Evolutionary conservation across 75 land plant species (phyloP).

Genomic region (Selaginella moellendorffii): DNA sequence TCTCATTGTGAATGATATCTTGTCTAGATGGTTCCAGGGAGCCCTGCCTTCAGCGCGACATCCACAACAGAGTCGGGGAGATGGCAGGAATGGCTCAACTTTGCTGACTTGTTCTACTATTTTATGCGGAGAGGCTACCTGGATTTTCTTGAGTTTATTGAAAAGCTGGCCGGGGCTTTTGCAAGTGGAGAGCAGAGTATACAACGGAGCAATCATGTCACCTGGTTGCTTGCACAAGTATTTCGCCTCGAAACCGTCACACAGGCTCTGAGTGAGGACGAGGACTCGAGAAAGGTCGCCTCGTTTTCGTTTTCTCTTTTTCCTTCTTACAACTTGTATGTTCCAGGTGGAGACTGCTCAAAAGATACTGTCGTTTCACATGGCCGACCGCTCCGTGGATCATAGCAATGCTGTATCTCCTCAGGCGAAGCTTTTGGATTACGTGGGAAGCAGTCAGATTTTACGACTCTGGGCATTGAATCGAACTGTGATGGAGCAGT

Average conservation of each 20-base stretch:
- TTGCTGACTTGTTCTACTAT: conserved; percentile 84
- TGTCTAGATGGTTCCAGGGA: conserved; percentile 12
- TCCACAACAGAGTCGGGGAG: conserved; percentile 43
- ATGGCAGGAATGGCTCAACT: conserved; percentile 94
- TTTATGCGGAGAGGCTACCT: conserved; percentile 83
- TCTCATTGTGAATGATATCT: not conserved
- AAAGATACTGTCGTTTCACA: conserved; percentile 78
- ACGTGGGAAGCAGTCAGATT: conserved; percentile 86
- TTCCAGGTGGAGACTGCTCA: conserved; percentile 77
- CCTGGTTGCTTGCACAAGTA: conserved; percentile 91
- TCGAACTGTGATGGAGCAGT: conserved; percentile 49
- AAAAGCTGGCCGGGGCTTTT: conserved; percentile 61
- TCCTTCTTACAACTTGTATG: no score
- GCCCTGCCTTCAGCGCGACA: not conserved
- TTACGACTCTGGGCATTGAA: conserved; percentile 86
- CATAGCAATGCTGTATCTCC: conserved; percentile 40
- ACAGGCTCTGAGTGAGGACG: conserved; percentile 39
- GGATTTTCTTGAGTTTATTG: conserved; percentile 88
- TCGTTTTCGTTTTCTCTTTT: no score
- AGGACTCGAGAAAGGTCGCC: conserved; percentile 74
- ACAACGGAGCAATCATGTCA: conserved; percentile 84
- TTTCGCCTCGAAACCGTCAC: conserved; percentile 76
- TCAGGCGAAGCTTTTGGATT: conserved; percentile 74
- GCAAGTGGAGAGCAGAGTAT: conserved; percentile 37
- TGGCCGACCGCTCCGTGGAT: conserved; percentile 66